phyloP scores from a whole-genome alignment of 2,329 filamentous ascomycete genomes.

The Aspergillus pseudonomiae region DNA sequence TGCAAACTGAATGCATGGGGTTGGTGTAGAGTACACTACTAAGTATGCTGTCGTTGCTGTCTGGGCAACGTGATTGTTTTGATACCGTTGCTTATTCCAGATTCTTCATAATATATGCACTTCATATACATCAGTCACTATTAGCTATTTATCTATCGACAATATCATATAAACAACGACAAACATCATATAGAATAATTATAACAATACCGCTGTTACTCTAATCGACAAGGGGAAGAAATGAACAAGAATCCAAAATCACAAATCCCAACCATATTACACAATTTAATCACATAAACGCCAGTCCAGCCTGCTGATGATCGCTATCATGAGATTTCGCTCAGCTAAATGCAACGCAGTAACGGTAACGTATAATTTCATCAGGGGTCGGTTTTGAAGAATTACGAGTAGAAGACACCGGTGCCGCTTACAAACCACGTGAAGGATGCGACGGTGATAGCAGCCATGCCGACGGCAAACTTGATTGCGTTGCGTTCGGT shows the following conservation, averaged over 20 bases:
- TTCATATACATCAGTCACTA: slow-evolving; percentile 4
- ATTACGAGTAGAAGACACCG: slow-evolving; percentile 37
- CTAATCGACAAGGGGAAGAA: neutral
- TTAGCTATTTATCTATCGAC: slow-evolving; percentile 10
- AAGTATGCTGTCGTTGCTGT: neutral
- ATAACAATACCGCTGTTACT: slow-evolving; percentile 13
- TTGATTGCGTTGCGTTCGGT: slow-evolving; percentile 59
- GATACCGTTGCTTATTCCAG: neutral
- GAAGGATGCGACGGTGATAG: slow-evolving; percentile 62
- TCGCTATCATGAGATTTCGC: slow-evolving; percentile 33
- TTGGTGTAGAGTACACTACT: neutral
- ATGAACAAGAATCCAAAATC: slow-evolving; percentile 4
- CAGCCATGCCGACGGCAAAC: slow-evolving; percentile 58
- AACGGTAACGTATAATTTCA: slow-evolving; percentile 12
- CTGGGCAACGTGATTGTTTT: slow-evolving; percentile 1
- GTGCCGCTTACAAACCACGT: slow-evolving; percentile 53
- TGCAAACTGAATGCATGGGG: neutral
- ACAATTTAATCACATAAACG: slow-evolving; percentile 14
- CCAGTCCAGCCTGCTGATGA: slow-evolving; percentile 24
- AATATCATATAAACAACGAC: slow-evolving; percentile 5
- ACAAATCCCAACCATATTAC: slow-evolving; percentile 12
- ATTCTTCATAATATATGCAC: neutral
- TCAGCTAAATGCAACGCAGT: slow-evolving; percentile 24
- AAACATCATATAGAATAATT: slow-evolving; percentile 2
- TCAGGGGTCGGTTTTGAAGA: neutral